These are phyloP conservation scores for Candida alai DNA, from an alignment of 805 yeast species.

Conservation along the genomic window DNA sequence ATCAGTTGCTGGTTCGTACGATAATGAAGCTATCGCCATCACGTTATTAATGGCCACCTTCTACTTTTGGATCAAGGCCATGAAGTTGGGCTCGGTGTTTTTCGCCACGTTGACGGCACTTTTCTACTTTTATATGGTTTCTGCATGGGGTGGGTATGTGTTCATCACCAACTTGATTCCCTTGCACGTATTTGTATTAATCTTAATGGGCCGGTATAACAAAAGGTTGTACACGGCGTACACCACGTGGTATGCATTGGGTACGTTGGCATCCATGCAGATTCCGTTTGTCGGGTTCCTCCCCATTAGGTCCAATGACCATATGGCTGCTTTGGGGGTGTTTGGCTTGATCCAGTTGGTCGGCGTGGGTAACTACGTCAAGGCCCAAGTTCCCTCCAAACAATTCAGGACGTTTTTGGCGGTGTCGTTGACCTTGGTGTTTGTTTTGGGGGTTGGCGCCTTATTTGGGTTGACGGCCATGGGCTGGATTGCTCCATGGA, in stretches of 20 bases:
- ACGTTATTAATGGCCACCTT: slow-evolving; percentile 93
- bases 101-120: slow-evolving; percentile 82
- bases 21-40: slow-evolving; percentile 98
- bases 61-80: slow-evolving; percentile 91
- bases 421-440: slow-evolving; percentile 54
- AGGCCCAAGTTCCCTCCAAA: slow-evolving; percentile 62
- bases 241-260: slow-evolving; percentile 94
- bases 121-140: slow-evolving; percentile 95
- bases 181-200: slow-evolving; percentile 83
- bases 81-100: slow-evolving; percentile 84
- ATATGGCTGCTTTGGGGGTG: slow-evolving; percentile 97
- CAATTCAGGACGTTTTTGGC: slow-evolving; percentile 70
- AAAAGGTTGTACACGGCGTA: slow-evolving; percentile 83
- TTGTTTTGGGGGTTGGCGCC: slow-evolving; percentile 63
- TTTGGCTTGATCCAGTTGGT: slow-evolving; percentile 93
- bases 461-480: slow-evolving; percentile 77
- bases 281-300: slow-evolving; percentile 97
- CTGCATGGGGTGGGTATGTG: slow-evolving; percentile 99
- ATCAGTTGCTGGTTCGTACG: slow-evolving; percentile 98
- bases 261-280: slow-evolving; percentile 98
- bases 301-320: slow-evolving; percentile 96
- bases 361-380: slow-evolving; percentile 78
- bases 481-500: slow-evolving; percentile 98
- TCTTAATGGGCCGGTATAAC: slow-evolving; percentile 91
- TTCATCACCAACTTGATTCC: slow-evolving; percentile 98